Evolutionary conservation across 305 asterid genomes (phyloP).

Genomic region (Lippia alba): DNA sequence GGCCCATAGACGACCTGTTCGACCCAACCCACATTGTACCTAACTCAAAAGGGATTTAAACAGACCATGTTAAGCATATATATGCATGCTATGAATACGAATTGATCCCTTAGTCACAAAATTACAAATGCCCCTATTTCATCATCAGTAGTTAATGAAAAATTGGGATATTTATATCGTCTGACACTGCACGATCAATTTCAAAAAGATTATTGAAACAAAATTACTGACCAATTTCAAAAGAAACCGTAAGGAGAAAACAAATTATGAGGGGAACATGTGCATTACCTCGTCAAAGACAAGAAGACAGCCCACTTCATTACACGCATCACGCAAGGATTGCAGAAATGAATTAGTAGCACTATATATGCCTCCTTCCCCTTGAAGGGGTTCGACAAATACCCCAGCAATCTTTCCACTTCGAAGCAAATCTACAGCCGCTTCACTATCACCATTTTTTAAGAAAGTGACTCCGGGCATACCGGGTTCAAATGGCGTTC

Average conservation of each 20-base stretch:
- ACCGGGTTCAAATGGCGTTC: conserved; percentile 90
- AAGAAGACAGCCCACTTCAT: conserved; percentile 74
- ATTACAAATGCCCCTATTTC: too few species aligned
- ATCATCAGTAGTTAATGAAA: too few species aligned
- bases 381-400: conserved; percentile 94
- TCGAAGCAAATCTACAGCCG: conserved; percentile 65
- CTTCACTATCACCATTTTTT: conserved; percentile 74
- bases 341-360: conserved; percentile 77
- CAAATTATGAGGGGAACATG: too few species aligned
- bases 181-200: too few species aligned
- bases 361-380: conserved; percentile 92
- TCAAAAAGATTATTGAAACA: too few species aligned
- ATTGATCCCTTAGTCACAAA: background rate
- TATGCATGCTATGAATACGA: too few species aligned
- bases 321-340: conserved; percentile 81
- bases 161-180: too few species aligned
- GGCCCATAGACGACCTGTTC: conserved; percentile 93
- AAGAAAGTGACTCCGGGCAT: conserved; percentile 95
- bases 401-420: conserved; percentile 90
- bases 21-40: conserved; percentile 97
- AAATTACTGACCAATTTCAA: background rate
- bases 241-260: too few species aligned
- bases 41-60: conserved; percentile 8
- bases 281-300: conserved; percentile 86
- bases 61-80: too few species aligned